Evolutionary conservation across 441 rosid genomes (phyloP).

Genomic region (Aleurites moluccanus): DNA sequence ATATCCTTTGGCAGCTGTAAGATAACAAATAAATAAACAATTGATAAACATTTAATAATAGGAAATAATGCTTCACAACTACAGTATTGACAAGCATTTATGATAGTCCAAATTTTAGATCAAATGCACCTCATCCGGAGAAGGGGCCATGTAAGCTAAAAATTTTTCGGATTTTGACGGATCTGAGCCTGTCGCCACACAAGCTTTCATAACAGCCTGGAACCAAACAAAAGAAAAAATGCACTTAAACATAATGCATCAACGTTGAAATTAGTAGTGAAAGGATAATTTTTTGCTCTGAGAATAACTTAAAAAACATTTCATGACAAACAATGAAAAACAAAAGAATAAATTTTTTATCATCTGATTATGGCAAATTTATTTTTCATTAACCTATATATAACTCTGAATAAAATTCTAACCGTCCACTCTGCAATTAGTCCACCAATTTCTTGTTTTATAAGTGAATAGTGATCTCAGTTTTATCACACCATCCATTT

Average conservation of each 20-base stretch:
- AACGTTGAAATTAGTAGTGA: not conserved
- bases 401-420: not conserved
- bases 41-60: slow-evolving; percentile 4
- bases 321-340: not conserved
- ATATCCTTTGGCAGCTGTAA: slow-evolving; percentile 77
- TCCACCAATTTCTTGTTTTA: not conserved
- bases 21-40: slow-evolving; percentile 17
- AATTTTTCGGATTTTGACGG: slow-evolving; percentile 72
- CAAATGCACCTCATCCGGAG: slow-evolving; percentile 60
- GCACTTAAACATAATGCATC: slow-evolving; percentile 11
- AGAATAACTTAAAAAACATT: not conserved
- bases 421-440: not conserved
- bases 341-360: not conserved
- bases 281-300: not conserved
- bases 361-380: not conserved
- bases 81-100: not conserved
- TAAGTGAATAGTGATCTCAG: not conserved
- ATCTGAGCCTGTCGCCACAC: slow-evolving; percentile 68
- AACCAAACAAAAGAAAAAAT: slow-evolving; percentile 17
- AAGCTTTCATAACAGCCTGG: slow-evolving; percentile 96
- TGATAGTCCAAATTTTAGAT: not conserved
- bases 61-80: slow-evolving; percentile 4
- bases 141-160: slow-evolving; percentile 91
- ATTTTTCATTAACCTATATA: not conserved
- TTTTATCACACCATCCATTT: not conserved